Evolutionary conservation across 148 eudicot species (phyloP).

Genomic region (Nepenthes gracilis): DNA sequence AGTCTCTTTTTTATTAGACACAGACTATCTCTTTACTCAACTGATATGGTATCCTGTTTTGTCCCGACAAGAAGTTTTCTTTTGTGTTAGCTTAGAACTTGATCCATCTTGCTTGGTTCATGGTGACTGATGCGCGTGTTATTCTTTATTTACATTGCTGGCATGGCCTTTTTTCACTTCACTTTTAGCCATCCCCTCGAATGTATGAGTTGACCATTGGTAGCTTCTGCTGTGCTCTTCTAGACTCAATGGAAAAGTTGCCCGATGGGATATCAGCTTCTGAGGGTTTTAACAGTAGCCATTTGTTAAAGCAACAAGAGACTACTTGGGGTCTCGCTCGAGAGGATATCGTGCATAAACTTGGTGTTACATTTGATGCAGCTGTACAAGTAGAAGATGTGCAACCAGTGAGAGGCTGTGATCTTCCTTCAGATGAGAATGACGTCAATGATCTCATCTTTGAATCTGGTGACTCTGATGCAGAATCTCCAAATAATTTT

Average conservation of each 20-base stretch:
- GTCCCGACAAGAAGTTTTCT: too few relatives aligned
- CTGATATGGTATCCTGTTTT: too few relatives aligned
- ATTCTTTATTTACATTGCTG: too few relatives aligned
- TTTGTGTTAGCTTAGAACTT: too few relatives aligned
- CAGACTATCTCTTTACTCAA: too few relatives aligned
- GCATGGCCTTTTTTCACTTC: too few relatives aligned
- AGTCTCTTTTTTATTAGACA: too few relatives aligned
- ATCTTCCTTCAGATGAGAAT: slow-evolving; percentile 14
- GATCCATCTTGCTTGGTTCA: too few relatives aligned
- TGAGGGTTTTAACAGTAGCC: neutral
- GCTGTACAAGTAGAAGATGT: slow-evolving; percentile 27
- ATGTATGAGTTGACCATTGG: slow-evolving; percentile 2
- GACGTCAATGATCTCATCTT: slow-evolving; percentile 8
- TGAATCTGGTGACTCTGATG: slow-evolving; percentile 2
- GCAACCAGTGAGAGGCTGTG: slow-evolving; percentile 3
- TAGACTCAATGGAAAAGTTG: slow-evolving; percentile 35
- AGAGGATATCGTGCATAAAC: slow-evolving; percentile 26
- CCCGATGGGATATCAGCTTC: neutral
- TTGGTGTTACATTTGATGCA: slow-evolving; percentile 23
- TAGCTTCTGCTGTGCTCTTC: slow-evolving; percentile 6
- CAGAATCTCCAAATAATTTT: slow-evolving; percentile 21
- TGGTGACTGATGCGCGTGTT: too few relatives aligned
- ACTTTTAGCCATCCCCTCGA: neutral
- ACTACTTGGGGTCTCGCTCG: slow-evolving; percentile 6
- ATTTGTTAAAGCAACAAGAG: slow-evolving; percentile 10